Percentiles rank a stretch among this genome's conserved stretches.
These are phyloP conservation scores for Dioszegia crocea DNA, from an alignment of 768 basidiomycete species.

Conservation along the genomic window DNA sequence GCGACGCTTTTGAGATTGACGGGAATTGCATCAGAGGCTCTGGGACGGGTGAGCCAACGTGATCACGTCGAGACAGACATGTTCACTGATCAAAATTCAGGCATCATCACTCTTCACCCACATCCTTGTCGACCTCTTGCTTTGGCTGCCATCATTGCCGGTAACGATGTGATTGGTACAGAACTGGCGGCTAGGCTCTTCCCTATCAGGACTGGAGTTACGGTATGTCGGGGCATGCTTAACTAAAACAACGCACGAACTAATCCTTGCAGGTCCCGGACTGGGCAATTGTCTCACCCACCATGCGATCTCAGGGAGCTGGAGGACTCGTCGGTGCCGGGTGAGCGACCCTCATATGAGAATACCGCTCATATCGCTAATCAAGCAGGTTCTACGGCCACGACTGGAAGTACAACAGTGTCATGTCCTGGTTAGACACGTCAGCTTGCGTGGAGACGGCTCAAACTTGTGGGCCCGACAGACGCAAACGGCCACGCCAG, in stretches of 20 bases:
- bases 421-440: slow-evolving; percentile 45
- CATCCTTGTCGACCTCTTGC: slow-evolving; percentile 54
- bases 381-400: slow-evolving; percentile 45
- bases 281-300: slow-evolving; percentile 64
- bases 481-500: background rate
- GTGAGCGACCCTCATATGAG: slow-evolving; percentile 55
- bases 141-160: slow-evolving; percentile 60
- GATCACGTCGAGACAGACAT: too few relatives aligned
- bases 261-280: slow-evolving; percentile 54
- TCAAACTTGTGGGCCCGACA: too few relatives aligned
- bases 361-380: too few relatives aligned
- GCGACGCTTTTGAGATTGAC: slow-evolving; percentile 22
- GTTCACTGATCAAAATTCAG: slow-evolving; percentile 44
- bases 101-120: slow-evolving; percentile 64
- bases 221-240: slow-evolving; percentile 45
- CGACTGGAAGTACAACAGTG: slow-evolving; percentile 45
- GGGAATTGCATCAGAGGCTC: slow-evolving; percentile 25
- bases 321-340: slow-evolving; percentile 74
- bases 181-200: slow-evolving; percentile 71
- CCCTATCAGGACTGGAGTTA: slow-evolving; percentile 75
- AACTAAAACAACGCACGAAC: too few relatives aligned
- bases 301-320: slow-evolving; percentile 61
- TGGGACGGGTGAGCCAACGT: slow-evolving; percentile 16
- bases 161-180: slow-evolving; percentile 58
- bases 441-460: too few relatives aligned